Evolutionary conservation across 768 basidiomycete species (phyloP), one percentile per base, ranked within the genome.

Genomic region (Collybia mongolica): DNA sequence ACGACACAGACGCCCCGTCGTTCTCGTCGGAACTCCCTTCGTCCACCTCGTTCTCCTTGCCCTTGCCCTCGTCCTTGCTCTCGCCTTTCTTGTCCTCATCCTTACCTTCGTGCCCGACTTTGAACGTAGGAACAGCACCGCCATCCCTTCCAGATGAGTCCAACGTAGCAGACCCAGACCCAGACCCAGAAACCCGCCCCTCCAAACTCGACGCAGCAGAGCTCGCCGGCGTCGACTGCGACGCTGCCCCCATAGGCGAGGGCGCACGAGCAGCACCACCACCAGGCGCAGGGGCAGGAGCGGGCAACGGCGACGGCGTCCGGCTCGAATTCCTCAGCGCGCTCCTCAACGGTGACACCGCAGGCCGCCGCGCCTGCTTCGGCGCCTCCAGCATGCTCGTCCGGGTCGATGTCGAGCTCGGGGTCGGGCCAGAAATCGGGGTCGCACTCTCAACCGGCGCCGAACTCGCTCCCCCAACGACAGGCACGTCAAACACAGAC

Each of bases 271-370:
- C 14, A 38, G 15, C 17, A 4, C 18, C 22, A 18, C 15, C 45
- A 3, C 9, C 28, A 39, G 37, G 17, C 26, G 26, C 22, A 7
- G 20, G 17, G 1, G 9, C 22, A 29, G 23, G 39, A 22, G 28
- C 53, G 0, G 61, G 61, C 43, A 62, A 50, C 6, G 81, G 81
- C 19, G 81, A 80, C 7, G 80, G 76, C 20, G 76, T 74, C 41
- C 76, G 64, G 51, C 77, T 81, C 11, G 72, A 39, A 51, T 78
- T 76, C 55, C 79, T 77, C 66, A 90, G 54, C 19, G 86, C 88
- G 47, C 86, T 87, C 47, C 78, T 73, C 26, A 90, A 59, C 0
- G 86, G 86, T 22, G 71, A 62, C 61, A 75, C 77, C 7, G 69
- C 67, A 2, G 73, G 72, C 6, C 66, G 7, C 61, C 22, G 51